Evolutionary conservation across 116 monocot genomes (phyloP).

Genomic region (Trichopus zeylanicus): DNA sequence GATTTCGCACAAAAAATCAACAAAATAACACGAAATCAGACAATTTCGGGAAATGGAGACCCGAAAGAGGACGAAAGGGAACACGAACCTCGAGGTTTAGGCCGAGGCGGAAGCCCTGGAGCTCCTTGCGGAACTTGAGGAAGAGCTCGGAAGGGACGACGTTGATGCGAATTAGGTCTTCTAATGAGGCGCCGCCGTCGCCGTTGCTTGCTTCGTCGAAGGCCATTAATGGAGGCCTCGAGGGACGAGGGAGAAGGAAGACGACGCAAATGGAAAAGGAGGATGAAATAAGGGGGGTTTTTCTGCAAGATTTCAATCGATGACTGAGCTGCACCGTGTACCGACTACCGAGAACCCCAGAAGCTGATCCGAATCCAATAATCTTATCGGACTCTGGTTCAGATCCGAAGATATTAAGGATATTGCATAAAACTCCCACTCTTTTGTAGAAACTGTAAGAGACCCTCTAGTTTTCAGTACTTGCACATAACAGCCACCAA

Average conservation of each 20-base stretch:
- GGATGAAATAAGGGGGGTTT: not conserved
- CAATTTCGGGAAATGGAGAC: not conserved
- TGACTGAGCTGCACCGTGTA: too few relatives aligned
- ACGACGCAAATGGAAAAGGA: too few relatives aligned
- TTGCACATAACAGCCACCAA: too few relatives aligned
- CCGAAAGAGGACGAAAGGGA: not conserved
- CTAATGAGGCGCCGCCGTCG: constrained; percentile 32
- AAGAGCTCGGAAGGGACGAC: constrained; percentile 82
- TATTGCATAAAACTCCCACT: too few relatives aligned
- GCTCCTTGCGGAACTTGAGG: constrained; percentile 95
- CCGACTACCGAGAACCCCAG: too few relatives aligned
- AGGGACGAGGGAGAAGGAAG: not conserved
- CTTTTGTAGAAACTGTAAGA: too few relatives aligned
- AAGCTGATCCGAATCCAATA: too few relatives aligned
- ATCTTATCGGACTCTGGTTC: not conserved
- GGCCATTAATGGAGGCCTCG: not conserved
- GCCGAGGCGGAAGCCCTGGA: constrained; percentile 59
- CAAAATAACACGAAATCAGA: not conserved
- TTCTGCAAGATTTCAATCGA: not conserved
- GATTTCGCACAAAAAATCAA: too few relatives aligned
- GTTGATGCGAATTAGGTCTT: constrained; percentile 74
- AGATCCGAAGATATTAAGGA: too few relatives aligned
- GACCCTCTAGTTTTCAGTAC: too few relatives aligned
- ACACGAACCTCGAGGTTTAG: constrained; percentile 73
- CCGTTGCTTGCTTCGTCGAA: not conserved